Evolutionary conservation across 768 basidiomycete genomes (phyloP), one percentile per base, ranked within the genome.

Genomic region (Trametes sanguinea): DNA sequence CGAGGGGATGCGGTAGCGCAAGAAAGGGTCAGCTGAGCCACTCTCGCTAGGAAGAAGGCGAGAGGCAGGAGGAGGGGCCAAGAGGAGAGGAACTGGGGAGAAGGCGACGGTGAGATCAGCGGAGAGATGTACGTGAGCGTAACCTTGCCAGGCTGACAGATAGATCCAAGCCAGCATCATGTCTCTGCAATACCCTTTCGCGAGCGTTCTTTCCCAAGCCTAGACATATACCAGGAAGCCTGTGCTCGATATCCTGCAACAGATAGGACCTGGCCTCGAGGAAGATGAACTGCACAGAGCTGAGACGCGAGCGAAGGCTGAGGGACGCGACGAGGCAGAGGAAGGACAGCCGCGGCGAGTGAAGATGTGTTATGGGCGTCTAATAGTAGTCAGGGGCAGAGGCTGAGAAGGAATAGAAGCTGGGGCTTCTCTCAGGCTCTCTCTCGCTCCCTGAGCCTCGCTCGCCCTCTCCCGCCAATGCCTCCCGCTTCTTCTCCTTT

Each of bases 401-500:
- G 35, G 2, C 53, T 32, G 29, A 35, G 47, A 43, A 42, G 53
- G 2, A 50, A 16, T 9, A 52, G 29, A 29, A 17, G 14, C 6
- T 16, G 44, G 39, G 44, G 59, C 33, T 48, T 53, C 39, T 46
- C 54, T 47, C 52, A 43, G 45, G 6, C 53, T 43, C 53, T 54
- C 47, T 11, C 27, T 43, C 37, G 22, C 13, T 54, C 47, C 35
- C 17, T 32, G 6, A 37, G 35, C 1, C 35, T 37, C 10, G 13
- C 40, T 42, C 45, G n/a, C 11, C 52, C 29, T 30, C 45, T 29
- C 30, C 43, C 42, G 7, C 44, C 22, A 40, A 48, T 55, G 46
- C 47, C 45, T 22, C 43, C 54, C 11, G 42, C 44, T 29, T 11
- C 43, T 13, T 40, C 52, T 37, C 27, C 51, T 52, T 29, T 4